Base-by-base conservation (phyloP, 441 rosid species). In the Metrosideros polymorpha region DNA sequence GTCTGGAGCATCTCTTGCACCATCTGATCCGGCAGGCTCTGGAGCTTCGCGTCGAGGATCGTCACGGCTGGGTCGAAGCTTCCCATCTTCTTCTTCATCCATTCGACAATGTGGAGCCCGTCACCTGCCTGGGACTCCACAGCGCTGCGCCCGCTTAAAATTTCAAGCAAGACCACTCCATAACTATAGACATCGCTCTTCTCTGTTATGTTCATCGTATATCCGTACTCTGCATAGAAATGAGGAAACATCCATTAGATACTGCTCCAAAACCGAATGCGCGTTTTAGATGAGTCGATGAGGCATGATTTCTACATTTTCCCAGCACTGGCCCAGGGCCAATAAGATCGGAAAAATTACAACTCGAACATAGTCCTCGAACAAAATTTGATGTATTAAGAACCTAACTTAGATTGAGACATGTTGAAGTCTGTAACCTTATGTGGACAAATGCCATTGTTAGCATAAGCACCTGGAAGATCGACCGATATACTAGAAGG, bases 1-100 rank as follows among this genome's bases (percentile, higher is more conserved):
- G 98, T 95, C 89, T 97, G 98, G 88, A 96, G 98, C 98, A 97
- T 96, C 88, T 97, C 98, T 52, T 97, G 98, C 84, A 97, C 97
- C 86, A 97, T 94, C 87, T 95, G 99, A 88, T 96, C 98, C 0
- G 98, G 96, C 83, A 97, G 61, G 35, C 98, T 93, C 87, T 94
- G 99, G 5, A 97, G 97, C 91, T 96, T 96, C 3, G 89, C 84
- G 75, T 97, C 99, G 2, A 97, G 95, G 47, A 97, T 92, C 0
- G 97, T 93, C 53, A 89, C 85, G 0, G 98, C 98, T 18, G 97
- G 99, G 87, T 97, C 98, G 17, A 94, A 97, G 90, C 98, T 96
- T 30, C 96, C 98, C 99, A 97, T 96, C 90, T 96, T 96, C 90
- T 90, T 95, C 90, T 95, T 96, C 89, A 97, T 98, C 98, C 99